Evolutionary conservation across 2,329 filamentous ascomycete species (phyloP).

Genomic region (Scopulariopsis brevicaulis): DNA sequence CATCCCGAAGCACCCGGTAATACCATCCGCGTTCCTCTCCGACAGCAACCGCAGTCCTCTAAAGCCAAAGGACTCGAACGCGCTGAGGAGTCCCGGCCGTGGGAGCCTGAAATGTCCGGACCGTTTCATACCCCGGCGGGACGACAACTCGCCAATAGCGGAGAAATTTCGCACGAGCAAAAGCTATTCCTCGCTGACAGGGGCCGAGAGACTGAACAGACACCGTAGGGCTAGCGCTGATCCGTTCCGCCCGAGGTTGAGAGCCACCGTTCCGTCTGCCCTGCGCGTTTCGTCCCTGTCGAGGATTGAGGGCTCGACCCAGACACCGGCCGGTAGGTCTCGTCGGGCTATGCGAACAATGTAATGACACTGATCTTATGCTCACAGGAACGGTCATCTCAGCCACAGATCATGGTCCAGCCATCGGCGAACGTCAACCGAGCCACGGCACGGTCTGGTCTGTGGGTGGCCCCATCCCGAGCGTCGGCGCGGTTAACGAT

Average conservation of each 20-base stretch:
- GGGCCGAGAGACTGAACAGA: slow-evolving; percentile 1
- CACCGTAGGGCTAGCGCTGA: slow-evolving; percentile 1
- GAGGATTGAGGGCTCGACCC: background rate
- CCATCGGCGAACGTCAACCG: background rate
- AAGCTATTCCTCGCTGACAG: background rate
- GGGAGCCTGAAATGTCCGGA: background rate
- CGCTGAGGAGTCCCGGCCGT: background rate
- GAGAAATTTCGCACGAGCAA: slow-evolving; percentile 1
- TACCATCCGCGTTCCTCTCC: background rate
- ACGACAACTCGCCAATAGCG: background rate
- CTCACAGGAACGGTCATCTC: background rate
- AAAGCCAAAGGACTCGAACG: background rate
- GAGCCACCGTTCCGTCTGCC: background rate
- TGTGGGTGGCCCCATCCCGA: slow-evolving; percentile 4
- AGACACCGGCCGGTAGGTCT: background rate
- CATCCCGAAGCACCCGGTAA: background rate
- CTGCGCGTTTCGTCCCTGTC: background rate
- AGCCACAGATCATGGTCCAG: background rate
- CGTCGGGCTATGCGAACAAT: background rate
- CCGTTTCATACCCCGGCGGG: slow-evolving; percentile 3
- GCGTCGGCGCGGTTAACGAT: slow-evolving; percentile 39
- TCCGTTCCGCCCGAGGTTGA: background rate
- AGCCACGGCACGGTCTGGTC: slow-evolving; percentile 6
- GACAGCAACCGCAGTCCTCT: background rate
- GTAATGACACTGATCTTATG: background rate